A percentile compares a stretch with the other conserved stretches of the same genome.
These are phyloP conservation scores for Thalassiosira ordinaria DNA, from an alignment of 352 stramenopile genomes.

Conservation along the genomic window DNA sequence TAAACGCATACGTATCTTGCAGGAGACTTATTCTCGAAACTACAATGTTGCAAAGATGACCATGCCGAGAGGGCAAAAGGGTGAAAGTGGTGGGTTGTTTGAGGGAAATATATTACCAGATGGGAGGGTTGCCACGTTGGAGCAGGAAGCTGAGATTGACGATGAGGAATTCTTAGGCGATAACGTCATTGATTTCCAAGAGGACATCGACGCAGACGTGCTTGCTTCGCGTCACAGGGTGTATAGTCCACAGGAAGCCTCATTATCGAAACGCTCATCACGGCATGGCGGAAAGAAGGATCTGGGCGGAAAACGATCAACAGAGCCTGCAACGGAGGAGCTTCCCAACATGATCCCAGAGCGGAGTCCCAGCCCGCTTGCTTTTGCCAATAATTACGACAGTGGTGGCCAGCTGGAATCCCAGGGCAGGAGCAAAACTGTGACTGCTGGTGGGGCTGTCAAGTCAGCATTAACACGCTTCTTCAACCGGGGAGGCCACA, in stretches of 20 bases:
- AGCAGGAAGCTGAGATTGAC: slow-evolving; percentile 69
- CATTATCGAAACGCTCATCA: slow-evolving; percentile 39
- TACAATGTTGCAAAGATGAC: slow-evolving; percentile 84
- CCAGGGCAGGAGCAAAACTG: slow-evolving; percentile 65
- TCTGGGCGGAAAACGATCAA: slow-evolving; percentile 24
- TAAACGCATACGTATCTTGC: slow-evolving; percentile 74
- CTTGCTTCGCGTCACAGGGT: slow-evolving; percentile 74
- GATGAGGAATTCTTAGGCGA: slow-evolving; percentile 83
- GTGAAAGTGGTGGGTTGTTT: slow-evolving; percentile 48
- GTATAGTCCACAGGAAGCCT: slow-evolving; percentile 40
- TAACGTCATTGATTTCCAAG: slow-evolving; percentile 78
- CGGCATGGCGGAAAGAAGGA: slow-evolving; percentile 46
- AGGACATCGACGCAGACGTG: slow-evolving; percentile 84
- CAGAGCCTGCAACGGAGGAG: too few species aligned
- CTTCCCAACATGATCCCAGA: slow-evolving; percentile 27
- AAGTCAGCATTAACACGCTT: slow-evolving; percentile 86
- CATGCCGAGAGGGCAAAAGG: slow-evolving; percentile 49
- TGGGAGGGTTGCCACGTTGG: slow-evolving; percentile 50
- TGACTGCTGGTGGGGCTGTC: slow-evolving; percentile 80
- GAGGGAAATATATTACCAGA: slow-evolving; percentile 54
- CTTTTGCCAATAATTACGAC: slow-evolving; percentile 48
- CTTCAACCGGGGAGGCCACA: slow-evolving; percentile 84
- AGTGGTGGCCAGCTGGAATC: slow-evolving; percentile 41
- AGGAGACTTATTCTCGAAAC: slow-evolving; percentile 76
- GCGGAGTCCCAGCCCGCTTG: slow-evolving; percentile 32